phyloP scores from a whole-genome alignment of 176 grass and related monocot species.

The Oryza coarctata region DNA sequence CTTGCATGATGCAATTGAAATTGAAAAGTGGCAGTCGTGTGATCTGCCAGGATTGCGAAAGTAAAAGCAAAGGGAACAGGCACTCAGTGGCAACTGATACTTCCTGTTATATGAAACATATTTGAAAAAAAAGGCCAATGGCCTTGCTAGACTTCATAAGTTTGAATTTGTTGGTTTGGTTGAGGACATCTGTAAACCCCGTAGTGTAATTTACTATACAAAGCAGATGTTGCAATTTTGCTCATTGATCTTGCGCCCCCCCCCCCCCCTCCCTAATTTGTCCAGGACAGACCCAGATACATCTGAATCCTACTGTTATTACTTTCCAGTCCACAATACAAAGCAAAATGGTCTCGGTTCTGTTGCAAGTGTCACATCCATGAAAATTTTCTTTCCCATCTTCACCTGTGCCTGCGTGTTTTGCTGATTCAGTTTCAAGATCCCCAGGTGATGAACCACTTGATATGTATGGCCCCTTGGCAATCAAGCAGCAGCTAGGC shows the following conservation, averaged over 20 bases:
- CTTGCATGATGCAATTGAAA: constrained; percentile 4
- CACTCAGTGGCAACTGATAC: constrained; percentile 13
- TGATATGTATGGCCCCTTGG: background rate
- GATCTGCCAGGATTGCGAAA: constrained; percentile 9
- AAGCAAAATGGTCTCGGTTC: background rate
- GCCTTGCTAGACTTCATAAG: constrained; percentile 35
- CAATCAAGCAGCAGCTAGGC: constrained; percentile 7
- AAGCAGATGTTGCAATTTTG: constrained; percentile 38
- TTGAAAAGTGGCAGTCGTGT: constrained; percentile 24
- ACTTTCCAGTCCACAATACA: background rate
- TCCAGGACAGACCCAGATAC: background rate
- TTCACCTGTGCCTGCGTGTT: background rate
- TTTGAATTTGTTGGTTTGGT: constrained; percentile 50
- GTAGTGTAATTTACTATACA: constrained; percentile 51
- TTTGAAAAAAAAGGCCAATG: constrained; percentile 40
- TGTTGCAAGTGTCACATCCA: background rate
- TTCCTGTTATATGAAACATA: constrained; percentile 30
- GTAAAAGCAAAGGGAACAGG: constrained; percentile 22
- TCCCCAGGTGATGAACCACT: background rate
- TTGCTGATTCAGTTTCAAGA: constrained; percentile 4
- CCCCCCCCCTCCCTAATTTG: no score
- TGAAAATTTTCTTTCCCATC: background rate
- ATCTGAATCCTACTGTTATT: constrained; percentile 20
- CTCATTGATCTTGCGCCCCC: background rate
- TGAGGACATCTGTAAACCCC: constrained; percentile 42